phyloP scores from a whole-genome alignment of 441 rosid species.

The Gossypium gossypioides region DNA sequence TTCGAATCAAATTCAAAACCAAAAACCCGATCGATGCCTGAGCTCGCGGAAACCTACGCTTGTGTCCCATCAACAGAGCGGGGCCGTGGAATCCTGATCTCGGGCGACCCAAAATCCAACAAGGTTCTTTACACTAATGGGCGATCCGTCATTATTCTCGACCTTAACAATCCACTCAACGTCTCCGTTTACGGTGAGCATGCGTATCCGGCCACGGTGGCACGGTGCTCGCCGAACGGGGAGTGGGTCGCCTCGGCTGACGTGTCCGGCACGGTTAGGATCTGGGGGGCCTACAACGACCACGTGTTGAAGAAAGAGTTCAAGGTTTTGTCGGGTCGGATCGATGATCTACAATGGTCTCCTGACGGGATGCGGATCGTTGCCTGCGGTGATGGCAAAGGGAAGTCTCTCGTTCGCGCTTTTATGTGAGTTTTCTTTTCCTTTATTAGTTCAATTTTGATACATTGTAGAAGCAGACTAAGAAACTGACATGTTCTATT shows the following conservation, averaged over 20 bases:
- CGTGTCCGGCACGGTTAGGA: slow-evolving; percentile 67
- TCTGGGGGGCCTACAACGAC: slow-evolving; percentile 79
- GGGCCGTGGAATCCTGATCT: slow-evolving; percentile 77
- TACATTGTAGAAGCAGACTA: not conserved
- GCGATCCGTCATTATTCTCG: slow-evolving; percentile 74
- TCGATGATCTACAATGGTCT: slow-evolving; percentile 97
- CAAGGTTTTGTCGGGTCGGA: slow-evolving; percentile 76
- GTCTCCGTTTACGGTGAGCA: slow-evolving; percentile 80
- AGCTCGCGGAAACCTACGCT: slow-evolving; percentile 67
- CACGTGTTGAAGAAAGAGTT: slow-evolving; percentile 84
- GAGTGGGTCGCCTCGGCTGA: slow-evolving; percentile 93
- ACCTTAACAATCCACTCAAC: slow-evolving; percentile 65
- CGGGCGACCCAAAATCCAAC: slow-evolving; percentile 67
- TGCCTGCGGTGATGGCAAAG: slow-evolving; percentile 87
- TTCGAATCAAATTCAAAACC: not conserved
- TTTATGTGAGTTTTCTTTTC: slow-evolving; percentile 54
- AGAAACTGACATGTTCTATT: not conserved
- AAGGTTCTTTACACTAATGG: slow-evolving; percentile 69
- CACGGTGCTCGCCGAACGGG: slow-evolving; percentile 87
- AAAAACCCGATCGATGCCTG: slow-evolving; percentile 25
- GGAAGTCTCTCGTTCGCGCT: slow-evolving; percentile 85
- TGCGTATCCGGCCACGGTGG: slow-evolving; percentile 81
- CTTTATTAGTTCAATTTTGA: not conserved
- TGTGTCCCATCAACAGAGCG: slow-evolving; percentile 87
- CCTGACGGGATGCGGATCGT: slow-evolving; percentile 85